A percentile compares a stretch with the other conserved stretches of the same genome.
phyloP scores from a whole-genome alignment of 2,329 filamentous ascomycete species.

The Aspergillus caelatus region DNA sequence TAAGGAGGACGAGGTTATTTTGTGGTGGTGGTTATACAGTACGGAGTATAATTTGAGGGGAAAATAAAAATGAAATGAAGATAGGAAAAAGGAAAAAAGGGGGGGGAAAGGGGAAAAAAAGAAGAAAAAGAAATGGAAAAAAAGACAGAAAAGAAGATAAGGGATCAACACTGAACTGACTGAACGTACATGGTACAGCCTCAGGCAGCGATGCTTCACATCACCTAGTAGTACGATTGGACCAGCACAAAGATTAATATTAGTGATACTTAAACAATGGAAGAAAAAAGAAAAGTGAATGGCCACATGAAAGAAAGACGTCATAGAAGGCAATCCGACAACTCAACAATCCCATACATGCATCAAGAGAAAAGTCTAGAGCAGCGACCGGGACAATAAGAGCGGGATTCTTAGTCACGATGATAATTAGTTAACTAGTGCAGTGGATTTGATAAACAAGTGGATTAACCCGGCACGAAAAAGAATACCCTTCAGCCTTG shows the following conservation, averaged over 20 bases:
- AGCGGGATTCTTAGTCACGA: not conserved
- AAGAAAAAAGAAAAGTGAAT: not conserved
- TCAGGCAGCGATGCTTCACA: not conserved
- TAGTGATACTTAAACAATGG: not conserved
- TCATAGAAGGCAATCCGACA: not conserved
- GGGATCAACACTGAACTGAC: not conserved
- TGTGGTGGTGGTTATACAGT: not conserved
- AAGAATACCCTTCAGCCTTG: conserved; percentile 1
- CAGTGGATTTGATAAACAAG: not conserved
- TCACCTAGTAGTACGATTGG: not conserved
- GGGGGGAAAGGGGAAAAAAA: too few relatives aligned
- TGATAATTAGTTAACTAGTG: not conserved
- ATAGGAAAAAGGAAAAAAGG: not conserved
- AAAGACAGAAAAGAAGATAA: not conserved
- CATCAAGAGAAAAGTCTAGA: not conserved
- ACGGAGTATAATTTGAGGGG: not conserved
- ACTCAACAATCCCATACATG: not conserved
- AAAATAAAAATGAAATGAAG: not conserved
- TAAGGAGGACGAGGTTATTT: not conserved
- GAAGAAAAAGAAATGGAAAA: not conserved
- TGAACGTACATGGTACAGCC: not conserved
- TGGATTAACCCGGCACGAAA: not conserved
- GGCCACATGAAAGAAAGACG: not conserved
- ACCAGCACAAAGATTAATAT: not conserved
- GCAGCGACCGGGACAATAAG: not conserved